A percentile compares a stretch with the other conserved stretches of the same genome.
These are phyloP conservation scores for Eimeria necatrix DNA, from an alignment of 169 alveolate genomes.

Conservation along the genomic window DNA sequence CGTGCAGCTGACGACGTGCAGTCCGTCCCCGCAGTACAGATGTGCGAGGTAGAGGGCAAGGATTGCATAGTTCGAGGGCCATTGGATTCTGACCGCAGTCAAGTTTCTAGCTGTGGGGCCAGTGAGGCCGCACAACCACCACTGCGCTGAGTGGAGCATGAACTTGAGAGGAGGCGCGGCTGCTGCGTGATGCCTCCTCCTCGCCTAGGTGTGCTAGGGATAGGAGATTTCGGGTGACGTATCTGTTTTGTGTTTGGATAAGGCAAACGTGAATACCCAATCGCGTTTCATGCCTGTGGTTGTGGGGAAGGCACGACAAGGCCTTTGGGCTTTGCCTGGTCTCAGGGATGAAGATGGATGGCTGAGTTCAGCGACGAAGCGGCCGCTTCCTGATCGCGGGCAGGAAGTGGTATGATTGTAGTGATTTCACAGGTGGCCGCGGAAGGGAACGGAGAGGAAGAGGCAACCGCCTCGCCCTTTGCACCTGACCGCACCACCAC, in stretches of 20 bases:
- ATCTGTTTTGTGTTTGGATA: neutral
- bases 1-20: slow-evolving; percentile 49
- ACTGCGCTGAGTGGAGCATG: neutral
- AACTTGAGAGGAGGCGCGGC: neutral
- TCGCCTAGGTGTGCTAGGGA: neutral
- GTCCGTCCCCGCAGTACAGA: slow-evolving; percentile 1
- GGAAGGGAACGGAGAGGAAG: neutral
- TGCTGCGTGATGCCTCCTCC: neutral
- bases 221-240: neutral
- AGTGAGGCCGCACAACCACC: slow-evolving; percentile 35
- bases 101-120: slow-evolving; percentile 16
- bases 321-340: neutral
- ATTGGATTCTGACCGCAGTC: neutral
- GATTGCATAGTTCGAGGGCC: neutral
- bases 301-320: too few relatives aligned
- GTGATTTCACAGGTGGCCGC: neutral
- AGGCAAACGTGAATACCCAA: neutral
- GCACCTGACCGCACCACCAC: slow-evolving; percentile 22
- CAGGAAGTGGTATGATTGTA: neutral
- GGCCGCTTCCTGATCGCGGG: slow-evolving; percentile 4
- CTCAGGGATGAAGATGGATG: neutral
- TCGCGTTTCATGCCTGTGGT: too few relatives aligned
- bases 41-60: slow-evolving; percentile 17
- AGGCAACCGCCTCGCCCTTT: neutral
- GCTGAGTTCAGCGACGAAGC: slow-evolving; percentile 17